A percentile compares a stretch with the other conserved stretches of the same genome.
Conservation (phyloP, 768 basidiomycete species). For the Psilocybe azurescens region DNA sequence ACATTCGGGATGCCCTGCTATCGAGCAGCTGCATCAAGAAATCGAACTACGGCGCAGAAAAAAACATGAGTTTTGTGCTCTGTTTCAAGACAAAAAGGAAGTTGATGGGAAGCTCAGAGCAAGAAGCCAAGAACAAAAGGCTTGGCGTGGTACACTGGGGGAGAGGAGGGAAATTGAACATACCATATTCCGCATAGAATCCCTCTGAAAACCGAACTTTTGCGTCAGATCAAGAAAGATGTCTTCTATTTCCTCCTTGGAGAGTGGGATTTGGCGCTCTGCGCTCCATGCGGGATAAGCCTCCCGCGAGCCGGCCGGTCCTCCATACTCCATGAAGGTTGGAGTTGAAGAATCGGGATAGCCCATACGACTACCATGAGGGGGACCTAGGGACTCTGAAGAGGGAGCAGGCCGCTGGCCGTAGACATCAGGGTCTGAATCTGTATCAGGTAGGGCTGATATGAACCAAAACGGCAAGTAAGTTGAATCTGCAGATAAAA, state of each 20-base stretch:
- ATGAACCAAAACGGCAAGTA: conserved; percentile 23
- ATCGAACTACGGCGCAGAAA: conserved; percentile 73
- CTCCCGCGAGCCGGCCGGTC: conserved; percentile 66
- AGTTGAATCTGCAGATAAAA: conserved; percentile 22
- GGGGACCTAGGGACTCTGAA: conserved; percentile 73
- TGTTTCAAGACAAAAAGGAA: conserved; percentile 2
- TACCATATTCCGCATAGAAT: conserved; percentile 96
- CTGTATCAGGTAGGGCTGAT: conserved; percentile 79
- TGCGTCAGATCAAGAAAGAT: conserved; percentile 96
- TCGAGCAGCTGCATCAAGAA: conserved; percentile 98
- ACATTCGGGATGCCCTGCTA: conserved; percentile 96
- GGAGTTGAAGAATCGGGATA: conserved; percentile 77
- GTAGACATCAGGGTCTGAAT: conserved; percentile 81
- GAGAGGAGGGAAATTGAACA: conserved; percentile 18
- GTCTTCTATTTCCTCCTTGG: conserved; percentile 99
- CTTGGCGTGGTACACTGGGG: neutral
- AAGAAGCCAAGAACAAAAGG: neutral
- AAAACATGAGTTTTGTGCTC: conserved; percentile 15
- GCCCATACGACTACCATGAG: conserved; percentile 50
- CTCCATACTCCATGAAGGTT: conserved; percentile 68
- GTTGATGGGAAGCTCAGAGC: neutral
- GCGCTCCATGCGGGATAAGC: conserved; percentile 94
- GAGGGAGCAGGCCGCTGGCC: conserved; percentile 74
- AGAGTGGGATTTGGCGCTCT: conserved; percentile 94
- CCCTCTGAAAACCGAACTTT: conserved; percentile 98